Percentiles rank a stretch among this genome's conserved stretches.
These are phyloP conservation scores for Smittium mucronatum DNA, from an alignment of 371 early-diverging fungal species.

Conservation along the genomic window DNA sequence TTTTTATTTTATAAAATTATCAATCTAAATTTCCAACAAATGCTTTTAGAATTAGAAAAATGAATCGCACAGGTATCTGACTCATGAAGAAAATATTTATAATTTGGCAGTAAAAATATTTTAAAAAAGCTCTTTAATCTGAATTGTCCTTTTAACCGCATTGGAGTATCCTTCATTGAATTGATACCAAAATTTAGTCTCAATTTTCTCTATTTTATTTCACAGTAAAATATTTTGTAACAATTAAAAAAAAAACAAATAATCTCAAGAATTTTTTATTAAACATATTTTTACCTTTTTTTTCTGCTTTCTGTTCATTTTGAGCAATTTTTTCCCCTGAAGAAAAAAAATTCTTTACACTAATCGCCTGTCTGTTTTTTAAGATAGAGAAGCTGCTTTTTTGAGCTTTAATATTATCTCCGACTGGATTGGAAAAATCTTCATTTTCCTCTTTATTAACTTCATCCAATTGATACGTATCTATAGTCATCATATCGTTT, in stretches of 20 bases:
- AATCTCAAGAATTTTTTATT: neutral
- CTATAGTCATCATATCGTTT: too few species aligned
- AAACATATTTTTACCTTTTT: neutral
- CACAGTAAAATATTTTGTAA: neutral
- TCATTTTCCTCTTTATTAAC: too few species aligned
- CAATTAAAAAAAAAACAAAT: neutral
- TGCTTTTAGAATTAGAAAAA: too few species aligned
- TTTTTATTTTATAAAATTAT: too few species aligned
- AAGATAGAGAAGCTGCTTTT: too few species aligned
- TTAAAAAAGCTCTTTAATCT: conserved; percentile 43
- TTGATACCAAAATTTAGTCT: conserved; percentile 40
- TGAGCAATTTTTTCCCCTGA: conserved; percentile 33
- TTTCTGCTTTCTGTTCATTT: conserved; percentile 28
- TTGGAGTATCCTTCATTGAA: conserved; percentile 84
- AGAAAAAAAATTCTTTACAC: conserved; percentile 50
- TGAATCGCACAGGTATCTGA: too few species aligned
- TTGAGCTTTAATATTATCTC: too few species aligned
- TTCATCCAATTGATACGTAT: too few species aligned
- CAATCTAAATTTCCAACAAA: too few species aligned
- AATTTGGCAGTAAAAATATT: too few species aligned
- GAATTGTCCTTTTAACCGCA: conserved; percentile 68
- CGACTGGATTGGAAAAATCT: too few species aligned
- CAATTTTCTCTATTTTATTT: neutral
- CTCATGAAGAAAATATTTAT: neutral
- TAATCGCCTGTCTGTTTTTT: conserved; percentile 20